Evolutionary conservation across 257 asterid species (phyloP).

Genomic region (Henckelia pumila): DNA sequence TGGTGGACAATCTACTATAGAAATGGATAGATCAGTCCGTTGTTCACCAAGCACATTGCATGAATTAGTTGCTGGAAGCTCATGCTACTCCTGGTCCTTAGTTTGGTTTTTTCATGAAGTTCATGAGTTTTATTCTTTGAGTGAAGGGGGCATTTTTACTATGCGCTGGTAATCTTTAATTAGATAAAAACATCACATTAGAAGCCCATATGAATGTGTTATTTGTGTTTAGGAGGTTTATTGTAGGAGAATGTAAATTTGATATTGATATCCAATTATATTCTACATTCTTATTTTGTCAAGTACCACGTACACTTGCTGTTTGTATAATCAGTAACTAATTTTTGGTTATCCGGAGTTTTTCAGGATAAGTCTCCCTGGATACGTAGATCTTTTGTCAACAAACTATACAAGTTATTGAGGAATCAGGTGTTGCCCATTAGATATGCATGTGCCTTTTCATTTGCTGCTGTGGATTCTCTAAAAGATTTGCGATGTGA

Average conservation of each 20-base stretch:
- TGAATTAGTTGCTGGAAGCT: slow-evolving; percentile 19
- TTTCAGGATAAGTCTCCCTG: slow-evolving; percentile 57
- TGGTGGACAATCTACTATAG: background rate
- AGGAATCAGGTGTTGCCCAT: slow-evolving; percentile 52
- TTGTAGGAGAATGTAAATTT: background rate
- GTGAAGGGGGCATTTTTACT: too few relatives aligned
- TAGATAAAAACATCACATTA: background rate
- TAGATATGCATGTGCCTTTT: slow-evolving; percentile 87
- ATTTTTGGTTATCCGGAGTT: slow-evolving; percentile 22
- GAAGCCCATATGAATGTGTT: slow-evolving; percentile 6
- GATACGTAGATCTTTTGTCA: slow-evolving; percentile 56
- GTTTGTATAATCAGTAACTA: slow-evolving; percentile 14
- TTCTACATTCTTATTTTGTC: slow-evolving; percentile 18
- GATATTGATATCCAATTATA: slow-evolving; percentile 3
- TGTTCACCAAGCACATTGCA: slow-evolving; percentile 7
- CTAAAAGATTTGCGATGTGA: slow-evolving; percentile 49
- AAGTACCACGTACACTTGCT: background rate
- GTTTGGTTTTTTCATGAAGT: background rate
- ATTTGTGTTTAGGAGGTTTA: slow-evolving; percentile 12
- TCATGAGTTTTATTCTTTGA: background rate
- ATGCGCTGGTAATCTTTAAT: too few relatives aligned
- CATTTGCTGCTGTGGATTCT: slow-evolving; percentile 53
- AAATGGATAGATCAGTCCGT: background rate
- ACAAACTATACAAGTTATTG: slow-evolving; percentile 59
- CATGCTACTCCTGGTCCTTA: slow-evolving; percentile 4